Base-by-base conservation (phyloP, 352 stramenopile genomes). In the Phytophthora litchii region DNA sequence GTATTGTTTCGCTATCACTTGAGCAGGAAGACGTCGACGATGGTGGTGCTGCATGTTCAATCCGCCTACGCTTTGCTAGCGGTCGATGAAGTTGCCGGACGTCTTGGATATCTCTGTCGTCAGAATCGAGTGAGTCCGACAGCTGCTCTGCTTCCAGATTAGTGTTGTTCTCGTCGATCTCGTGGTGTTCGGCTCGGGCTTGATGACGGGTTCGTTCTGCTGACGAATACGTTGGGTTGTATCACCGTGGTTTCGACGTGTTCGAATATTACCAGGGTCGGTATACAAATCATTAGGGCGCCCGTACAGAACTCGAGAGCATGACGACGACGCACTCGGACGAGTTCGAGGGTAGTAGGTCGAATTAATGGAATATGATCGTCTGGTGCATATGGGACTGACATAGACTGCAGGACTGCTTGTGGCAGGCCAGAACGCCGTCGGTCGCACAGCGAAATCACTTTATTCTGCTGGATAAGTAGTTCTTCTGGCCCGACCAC, bases 391-490 rank as follows among this genome's bases (percentile, higher is more conserved):
- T 11, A 46, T 3, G 21, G 23, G 0, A 46, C 35, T 13, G 48
- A 46, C 35, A 46, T 42, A 13, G 9, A 1, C 16, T 23, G 3
- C 1, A 20, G 29, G 5, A 60, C 21, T 13, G 17, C 14, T 31
- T 60, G 51, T 0, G 41, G 52, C 10, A 60, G 0, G 1, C 43
- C 54, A 12, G 31, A 48, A 1, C 42, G 35, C 2, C 54, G 43
- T 3, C 54, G 16, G 3, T 35, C 16, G 13, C 54, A 61, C 1
- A 9, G 8, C 1, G 23, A 17, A 3, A 61, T 14, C 3, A 61
- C 1, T 11, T 42, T 42, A 35, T 54, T 36, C 41, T 61, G 54
- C 3, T 61, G 44, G 11, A 27, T 29, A 0, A 60, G 40, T 8
- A 54, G 32, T 12, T 52, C 54, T 6, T n/a, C 1, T 0, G 35